A percentile compares a stretch with the other conserved stretches of the same genome.
These are phyloP conservation scores for Solidago caesia DNA, from an alignment of 129 eudicot species.

Conservation along the genomic window DNA sequence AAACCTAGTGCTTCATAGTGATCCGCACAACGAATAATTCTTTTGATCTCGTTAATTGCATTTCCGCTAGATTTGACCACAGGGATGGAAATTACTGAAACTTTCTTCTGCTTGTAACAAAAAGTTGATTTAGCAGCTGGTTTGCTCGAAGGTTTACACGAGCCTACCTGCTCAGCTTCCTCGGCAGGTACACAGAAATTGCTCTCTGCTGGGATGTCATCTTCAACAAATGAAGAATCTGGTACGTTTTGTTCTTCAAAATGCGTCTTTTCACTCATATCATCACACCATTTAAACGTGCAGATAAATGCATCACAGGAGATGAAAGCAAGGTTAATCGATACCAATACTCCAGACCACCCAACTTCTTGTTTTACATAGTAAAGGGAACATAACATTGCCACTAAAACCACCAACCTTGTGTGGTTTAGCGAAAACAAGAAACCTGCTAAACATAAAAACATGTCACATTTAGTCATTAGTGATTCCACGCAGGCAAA, in stretches of 20 bases:
- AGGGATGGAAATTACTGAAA: conserved; percentile 32
- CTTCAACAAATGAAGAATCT: conserved; percentile 52
- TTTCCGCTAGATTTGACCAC: conserved; percentile 52
- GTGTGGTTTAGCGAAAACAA: conserved; percentile 87
- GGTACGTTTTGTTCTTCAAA: conserved; percentile 68
- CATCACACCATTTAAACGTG: conserved; percentile 80
- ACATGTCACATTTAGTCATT: not conserved
- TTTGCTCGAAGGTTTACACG: conserved; percentile 52
- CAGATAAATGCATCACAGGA: conserved; percentile 64
- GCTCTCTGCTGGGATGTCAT: conserved; percentile 49
- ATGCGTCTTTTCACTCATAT: conserved; percentile 56
- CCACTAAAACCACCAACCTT: conserved; percentile 74
- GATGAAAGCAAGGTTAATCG: conserved; percentile 78
- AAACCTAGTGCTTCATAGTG: conserved; percentile 80
- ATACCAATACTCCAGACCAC: conserved; percentile 77
- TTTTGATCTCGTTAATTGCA: conserved; percentile 67
- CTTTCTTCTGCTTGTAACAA: conserved; percentile 27
- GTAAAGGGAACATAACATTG: conserved; percentile 64
- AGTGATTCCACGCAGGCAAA: not conserved
- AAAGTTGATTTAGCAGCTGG: conserved; percentile 37
- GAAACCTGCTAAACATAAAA: conserved; percentile 51
- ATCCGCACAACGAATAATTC: conserved; percentile 59
- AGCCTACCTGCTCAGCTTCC: conserved; percentile 49
- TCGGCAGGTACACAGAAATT: conserved; percentile 52
- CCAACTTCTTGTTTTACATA: conserved; percentile 71